These are phyloP conservation scores for Fusarium sp. DNA, from an alignment of 2,329 filamentous ascomycete genomes.

Conservation along the genomic window DNA sequence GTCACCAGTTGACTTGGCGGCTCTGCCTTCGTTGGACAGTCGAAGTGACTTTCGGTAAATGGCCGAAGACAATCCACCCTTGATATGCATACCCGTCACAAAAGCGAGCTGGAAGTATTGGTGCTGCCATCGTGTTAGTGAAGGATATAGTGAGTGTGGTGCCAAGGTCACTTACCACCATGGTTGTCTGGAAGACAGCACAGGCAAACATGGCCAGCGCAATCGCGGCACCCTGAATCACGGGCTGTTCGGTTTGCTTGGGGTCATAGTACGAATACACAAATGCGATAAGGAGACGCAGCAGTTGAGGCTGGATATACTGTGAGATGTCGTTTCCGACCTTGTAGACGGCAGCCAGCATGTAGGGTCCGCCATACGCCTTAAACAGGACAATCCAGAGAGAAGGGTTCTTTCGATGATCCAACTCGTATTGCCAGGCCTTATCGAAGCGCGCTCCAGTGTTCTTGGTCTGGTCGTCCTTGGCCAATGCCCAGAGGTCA, in stretches of 20 bases:
- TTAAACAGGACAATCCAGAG: conserved; percentile 88
- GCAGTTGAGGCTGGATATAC: conserved; percentile 90
- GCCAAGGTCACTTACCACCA: conserved; percentile 58
- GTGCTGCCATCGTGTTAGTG: conserved; percentile 57
- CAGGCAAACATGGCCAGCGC: conserved; percentile 92
- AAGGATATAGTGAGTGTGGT: neutral
- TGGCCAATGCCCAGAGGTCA: conserved; percentile 92
- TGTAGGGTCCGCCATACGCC: conserved; percentile 87
- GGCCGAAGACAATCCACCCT: conserved; percentile 86
- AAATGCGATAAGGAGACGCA: conserved; percentile 85
- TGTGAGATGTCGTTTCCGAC: conserved; percentile 85
- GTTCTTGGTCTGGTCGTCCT: conserved; percentile 79
- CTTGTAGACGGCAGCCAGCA: conserved; percentile 86
- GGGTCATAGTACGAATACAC: conserved; percentile 77
- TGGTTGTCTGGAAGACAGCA: conserved; percentile 86
- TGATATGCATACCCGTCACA: conserved; percentile 96
- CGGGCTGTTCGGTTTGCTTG: conserved; percentile 73
- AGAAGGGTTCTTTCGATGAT: conserved; percentile 70
- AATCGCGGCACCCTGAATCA: conserved; percentile 86
- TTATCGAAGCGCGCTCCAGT: conserved; percentile 77
- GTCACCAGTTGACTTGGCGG: conserved; percentile 91
- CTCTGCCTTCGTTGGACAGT: conserved; percentile 91
- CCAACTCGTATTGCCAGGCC: conserved; percentile 82
- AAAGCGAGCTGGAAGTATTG: conserved; percentile 98
- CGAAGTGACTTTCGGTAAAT: conserved; percentile 94